Evolutionary conservation across 2,329 filamentous ascomycete species (phyloP).

Genomic region (Xenoacremonium recifei): DNA sequence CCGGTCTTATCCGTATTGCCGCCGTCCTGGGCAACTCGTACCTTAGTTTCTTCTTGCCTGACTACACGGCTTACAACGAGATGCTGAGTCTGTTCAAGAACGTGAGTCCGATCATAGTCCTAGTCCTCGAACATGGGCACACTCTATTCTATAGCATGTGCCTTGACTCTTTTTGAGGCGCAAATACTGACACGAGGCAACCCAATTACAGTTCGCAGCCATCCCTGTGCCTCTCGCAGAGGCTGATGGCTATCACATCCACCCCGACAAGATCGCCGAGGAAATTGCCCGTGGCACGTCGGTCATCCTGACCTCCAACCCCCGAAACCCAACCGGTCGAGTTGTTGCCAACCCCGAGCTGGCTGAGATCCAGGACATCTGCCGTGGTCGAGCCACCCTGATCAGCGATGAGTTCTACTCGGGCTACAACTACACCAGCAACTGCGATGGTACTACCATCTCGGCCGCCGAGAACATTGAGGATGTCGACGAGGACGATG

Average conservation of each 20-base stretch:
- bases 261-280: constrained; percentile 88
- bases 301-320: constrained; percentile 93
- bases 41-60: constrained; percentile 88
- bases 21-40: constrained; percentile 92
- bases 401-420: constrained; percentile 98
- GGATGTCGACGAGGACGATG: constrained; percentile 86
- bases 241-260: constrained; percentile 88
- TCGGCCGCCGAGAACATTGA: constrained; percentile 86
- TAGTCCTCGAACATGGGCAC: too few relatives aligned
- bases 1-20: constrained; percentile 90
- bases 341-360: constrained; percentile 84
- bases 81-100: constrained; percentile 96
- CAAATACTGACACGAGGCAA: too few relatives aligned
- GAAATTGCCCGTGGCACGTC: constrained; percentile 83
- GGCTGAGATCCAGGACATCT: constrained; percentile 88
- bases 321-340: constrained; percentile 88
- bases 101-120: constrained; percentile 46
- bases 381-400: constrained; percentile 83
- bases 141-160: too few relatives aligned
- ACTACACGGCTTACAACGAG: constrained; percentile 97
- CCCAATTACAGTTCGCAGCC: constrained; percentile 75
- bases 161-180: too few relatives aligned
- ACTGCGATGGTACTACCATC: constrained; percentile 88
- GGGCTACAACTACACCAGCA: constrained; percentile 91
- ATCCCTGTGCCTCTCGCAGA: constrained; percentile 83